Evolutionary conservation across 2,329 filamentous ascomycete genomes (phyloP).

Genomic region (Plenodomus tracheiphilus): DNA sequence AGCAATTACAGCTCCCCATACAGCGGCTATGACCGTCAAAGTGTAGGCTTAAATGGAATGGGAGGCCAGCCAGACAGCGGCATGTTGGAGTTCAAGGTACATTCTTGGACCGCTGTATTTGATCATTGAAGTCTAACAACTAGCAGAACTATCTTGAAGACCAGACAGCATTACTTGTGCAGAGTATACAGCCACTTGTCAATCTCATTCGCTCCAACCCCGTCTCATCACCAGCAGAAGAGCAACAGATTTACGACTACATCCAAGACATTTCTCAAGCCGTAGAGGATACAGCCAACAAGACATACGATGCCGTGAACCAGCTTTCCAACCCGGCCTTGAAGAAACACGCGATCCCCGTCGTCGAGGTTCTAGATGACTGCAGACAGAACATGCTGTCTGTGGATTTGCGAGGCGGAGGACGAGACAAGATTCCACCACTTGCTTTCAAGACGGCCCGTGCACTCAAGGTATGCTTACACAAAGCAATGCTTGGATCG

Average conservation of each 20-base stretch:
- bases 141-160: slow-evolving; percentile 77
- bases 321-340: slow-evolving; percentile 56
- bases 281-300: slow-evolving; percentile 69
- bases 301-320: slow-evolving; percentile 59
- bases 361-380: slow-evolving; percentile 61
- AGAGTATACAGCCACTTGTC: slow-evolving; percentile 81
- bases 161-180: slow-evolving; percentile 76
- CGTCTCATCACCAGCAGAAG: slow-evolving; percentile 32
- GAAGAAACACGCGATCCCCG: slow-evolving; percentile 54
- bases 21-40: slow-evolving; percentile 41
- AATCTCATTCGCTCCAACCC: slow-evolving; percentile 61
- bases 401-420: slow-evolving; percentile 62
- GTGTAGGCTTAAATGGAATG: slow-evolving; percentile 29
- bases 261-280: slow-evolving; percentile 71
- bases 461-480: slow-evolving; percentile 71
- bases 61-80: slow-evolving; percentile 32
- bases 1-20: slow-evolving; percentile 43
- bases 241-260: slow-evolving; percentile 63
- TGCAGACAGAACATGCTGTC: slow-evolving; percentile 69
- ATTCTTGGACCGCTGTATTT: no score
- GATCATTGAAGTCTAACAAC: not conserved
- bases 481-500: not conserved
- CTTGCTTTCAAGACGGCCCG: slow-evolving; percentile 86
- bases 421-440: slow-evolving; percentile 69
- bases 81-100: slow-evolving; percentile 65